A percentile compares a stretch with the other conserved stretches of the same genome.
Conservation (phyloP, 2,329 filamentous ascomycete genomes). For the Emergomyces africanus region DNA sequence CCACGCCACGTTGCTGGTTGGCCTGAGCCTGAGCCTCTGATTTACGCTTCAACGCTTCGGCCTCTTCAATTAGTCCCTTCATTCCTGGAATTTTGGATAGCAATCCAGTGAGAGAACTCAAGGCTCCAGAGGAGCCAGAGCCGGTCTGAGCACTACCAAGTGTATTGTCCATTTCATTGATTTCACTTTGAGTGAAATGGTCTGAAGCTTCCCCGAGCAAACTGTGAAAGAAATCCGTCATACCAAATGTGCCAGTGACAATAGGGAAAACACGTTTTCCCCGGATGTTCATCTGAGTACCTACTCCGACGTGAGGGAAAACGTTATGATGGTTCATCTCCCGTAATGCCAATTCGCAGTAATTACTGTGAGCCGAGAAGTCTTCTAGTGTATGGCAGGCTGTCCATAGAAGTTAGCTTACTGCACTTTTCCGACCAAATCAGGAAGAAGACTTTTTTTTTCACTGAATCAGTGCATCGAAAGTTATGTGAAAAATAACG, state of each 20-base stretch:
- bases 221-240: slow-evolving; percentile 73
- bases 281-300: slow-evolving; percentile 51
- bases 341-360: slow-evolving; percentile 62
- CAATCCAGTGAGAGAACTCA: slow-evolving; percentile 56
- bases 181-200: slow-evolving; percentile 73
- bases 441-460: no score
- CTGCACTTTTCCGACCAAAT: no score
- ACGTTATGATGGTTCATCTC: slow-evolving; percentile 58
- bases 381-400: slow-evolving; percentile 65
- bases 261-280: slow-evolving; percentile 60
- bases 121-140: slow-evolving; percentile 28
- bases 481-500: background rate
- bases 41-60: slow-evolving; percentile 46
- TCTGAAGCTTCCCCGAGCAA: slow-evolving; percentile 65
- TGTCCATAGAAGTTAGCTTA: background rate
- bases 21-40: slow-evolving; percentile 52
- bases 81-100: slow-evolving; percentile 66
- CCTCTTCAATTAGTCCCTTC: slow-evolving; percentile 53
- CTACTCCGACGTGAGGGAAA: slow-evolving; percentile 60
- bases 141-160: slow-evolving; percentile 54
- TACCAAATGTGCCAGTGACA: slow-evolving; percentile 61
- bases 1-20: slow-evolving; percentile 33
- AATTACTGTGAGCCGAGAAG: slow-evolving; percentile 68
- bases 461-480: background rate
- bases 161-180: slow-evolving; percentile 66